Percentiles rank a stretch among this genome's conserved stretches.
Conservation (phyloP, 169 alveolate genomes). For the Plasmodium chabaudi region DNA sequence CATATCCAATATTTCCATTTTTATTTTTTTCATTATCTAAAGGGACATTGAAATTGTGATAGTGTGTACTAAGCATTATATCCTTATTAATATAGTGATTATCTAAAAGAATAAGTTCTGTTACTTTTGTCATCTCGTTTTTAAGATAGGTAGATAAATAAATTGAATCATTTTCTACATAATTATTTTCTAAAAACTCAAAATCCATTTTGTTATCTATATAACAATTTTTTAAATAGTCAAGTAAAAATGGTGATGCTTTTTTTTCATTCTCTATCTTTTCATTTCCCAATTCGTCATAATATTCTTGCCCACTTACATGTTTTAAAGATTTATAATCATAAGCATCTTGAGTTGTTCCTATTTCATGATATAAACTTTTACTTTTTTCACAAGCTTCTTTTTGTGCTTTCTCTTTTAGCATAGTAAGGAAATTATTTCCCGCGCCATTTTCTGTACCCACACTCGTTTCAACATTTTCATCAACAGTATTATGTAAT, state of each 20-base stretch:
- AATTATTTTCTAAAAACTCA: conserved; percentile 2
- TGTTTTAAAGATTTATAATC: no score
- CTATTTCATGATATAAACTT: neutral
- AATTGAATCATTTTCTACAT: conserved; percentile 69
- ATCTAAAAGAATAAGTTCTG: conserved; percentile 45
- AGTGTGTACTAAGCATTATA: conserved; percentile 69
- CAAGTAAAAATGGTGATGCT: conserved; percentile 21
- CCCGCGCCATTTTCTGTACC: neutral
- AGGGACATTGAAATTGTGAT: conserved; percentile 15
- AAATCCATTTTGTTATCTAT: conserved; percentile 23
- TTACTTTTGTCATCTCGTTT: conserved; percentile 59
- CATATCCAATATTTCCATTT: neutral
- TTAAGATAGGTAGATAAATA: conserved; percentile 42
- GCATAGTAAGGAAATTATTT: neutral
- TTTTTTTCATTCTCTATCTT: conserved; percentile 28
- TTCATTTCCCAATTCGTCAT: neutral
- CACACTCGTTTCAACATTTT: no score
- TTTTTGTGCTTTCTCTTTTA: neutral
- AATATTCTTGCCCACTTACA: no score
- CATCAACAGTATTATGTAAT: conserved; percentile 6
- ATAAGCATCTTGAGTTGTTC: neutral
- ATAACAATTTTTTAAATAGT: conserved; percentile 35
- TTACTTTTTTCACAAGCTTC: neutral
- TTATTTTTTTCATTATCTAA: conserved; percentile 4
- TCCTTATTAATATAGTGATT: conserved; percentile 74